Base-by-base conservation (phyloP, 148 eudicot genomes). In the Camellia lanceoleosa region DNA sequence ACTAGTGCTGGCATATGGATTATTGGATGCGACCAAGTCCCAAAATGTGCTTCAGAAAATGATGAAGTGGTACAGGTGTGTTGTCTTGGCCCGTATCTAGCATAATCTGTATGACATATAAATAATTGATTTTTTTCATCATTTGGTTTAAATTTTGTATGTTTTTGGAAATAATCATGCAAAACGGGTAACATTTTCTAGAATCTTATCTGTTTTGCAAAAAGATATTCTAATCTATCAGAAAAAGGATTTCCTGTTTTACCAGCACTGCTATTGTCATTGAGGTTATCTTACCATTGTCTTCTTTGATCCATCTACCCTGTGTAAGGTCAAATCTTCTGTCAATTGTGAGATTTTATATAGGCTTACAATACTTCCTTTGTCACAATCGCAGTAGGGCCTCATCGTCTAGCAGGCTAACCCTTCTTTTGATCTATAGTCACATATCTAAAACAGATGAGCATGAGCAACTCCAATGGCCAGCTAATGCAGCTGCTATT, bases 11-110 rank as follows among this genome's bases (percentile, higher is more conserved):
- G 58, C 69, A 87, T 94, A 68, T 78, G 85, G 59, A 86, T 94
- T 74, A 64, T 86, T 68, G 88, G 86, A 60, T 85, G 86, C 47
- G 84, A 90, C 55, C 86, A 89, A 81, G 73, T 87, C 51, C 95
- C 98, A 2, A 87, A 78, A 75, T 91, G 92, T 85, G 92, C 82
- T 44, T 61, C 91, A 41, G 89, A 87, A 64, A 87, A 85, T 70
- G 90, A 83, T 76, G 89, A 87, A 85, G 86, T 94, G 61, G 87
- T 94, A 72, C 91, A 91, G 98, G 98, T 94, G 78, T 65, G 77
- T 11, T 75, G 19, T 62, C 38, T 71, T 42, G 15, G 41, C 11
- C 60, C 19, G 63, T 80, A 51, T 55, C 44, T 62, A 58, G 15
- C 12, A 58, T 58, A 66, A 60, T 54, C 14, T 43, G 71, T 30